A percentile compares a stretch with the other conserved stretches of the same genome.
Conservation (phyloP, 495 filamentous ascomycete genomes). For the Tuber indicum region DNA sequence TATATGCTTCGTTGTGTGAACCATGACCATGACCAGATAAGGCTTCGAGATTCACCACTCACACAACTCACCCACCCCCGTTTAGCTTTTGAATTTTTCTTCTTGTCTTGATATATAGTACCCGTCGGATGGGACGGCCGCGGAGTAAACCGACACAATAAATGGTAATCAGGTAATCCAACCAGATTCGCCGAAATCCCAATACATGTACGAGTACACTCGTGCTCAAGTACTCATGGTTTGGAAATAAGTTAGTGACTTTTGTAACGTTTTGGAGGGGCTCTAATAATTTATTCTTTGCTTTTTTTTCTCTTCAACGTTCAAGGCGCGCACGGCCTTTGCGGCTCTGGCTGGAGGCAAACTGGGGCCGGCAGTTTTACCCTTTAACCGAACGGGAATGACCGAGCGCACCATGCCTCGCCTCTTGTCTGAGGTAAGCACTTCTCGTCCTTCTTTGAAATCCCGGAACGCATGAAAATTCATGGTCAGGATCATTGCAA, state of each 20-base stretch:
- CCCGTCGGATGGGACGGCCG: neutral
- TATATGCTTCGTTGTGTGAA: slow-evolving; percentile 1
- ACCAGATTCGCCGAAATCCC: neutral
- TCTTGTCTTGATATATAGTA: neutral
- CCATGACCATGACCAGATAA: neutral
- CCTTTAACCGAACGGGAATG: slow-evolving; percentile 1
- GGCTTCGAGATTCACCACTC: neutral
- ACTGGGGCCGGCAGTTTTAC: neutral
- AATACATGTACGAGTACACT: neutral
- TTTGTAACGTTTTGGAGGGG: neutral
- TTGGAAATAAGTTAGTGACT: neutral
- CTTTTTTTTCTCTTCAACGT: neutral
- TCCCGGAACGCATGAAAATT: neutral
- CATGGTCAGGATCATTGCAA: neutral
- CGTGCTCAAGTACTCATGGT: neutral
- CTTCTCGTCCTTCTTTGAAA: neutral
- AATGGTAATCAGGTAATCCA: neutral
- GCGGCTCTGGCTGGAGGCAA: neutral
- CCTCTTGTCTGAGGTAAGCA: neutral
- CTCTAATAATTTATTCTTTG: neutral
- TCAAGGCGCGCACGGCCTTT: slow-evolving; percentile 1
- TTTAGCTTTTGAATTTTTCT: neutral
- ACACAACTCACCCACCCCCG: neutral
- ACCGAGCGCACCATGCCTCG: neutral
- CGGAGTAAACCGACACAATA: neutral